These are phyloP conservation scores for Lactarius evosmus DNA, from an alignment of 768 basidiomycete genomes.

Conservation along the genomic window DNA sequence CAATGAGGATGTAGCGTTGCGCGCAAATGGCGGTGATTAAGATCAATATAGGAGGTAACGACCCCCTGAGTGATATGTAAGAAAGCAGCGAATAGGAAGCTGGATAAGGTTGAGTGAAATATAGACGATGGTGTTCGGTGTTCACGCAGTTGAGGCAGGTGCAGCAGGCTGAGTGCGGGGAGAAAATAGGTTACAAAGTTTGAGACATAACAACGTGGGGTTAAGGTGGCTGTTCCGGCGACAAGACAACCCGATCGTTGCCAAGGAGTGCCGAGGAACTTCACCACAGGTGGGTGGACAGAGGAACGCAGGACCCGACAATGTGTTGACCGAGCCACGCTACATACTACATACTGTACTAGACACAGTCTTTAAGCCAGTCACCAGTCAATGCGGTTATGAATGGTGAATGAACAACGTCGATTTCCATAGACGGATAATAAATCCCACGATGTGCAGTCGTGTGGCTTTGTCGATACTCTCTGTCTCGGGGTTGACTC, in stretches of 20 bases:
- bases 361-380: too few species aligned
- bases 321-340: too few species aligned
- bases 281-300: too few species aligned
- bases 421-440: neutral
- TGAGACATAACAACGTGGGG: neutral
- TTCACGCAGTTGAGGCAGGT: neutral
- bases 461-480: neutral
- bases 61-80: conserved; percentile 3
- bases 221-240: neutral
- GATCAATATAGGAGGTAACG: neutral
- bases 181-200: too few species aligned
- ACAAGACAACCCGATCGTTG: neutral
- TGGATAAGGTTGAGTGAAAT: neutral
- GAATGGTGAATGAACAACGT: too few species aligned
- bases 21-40: conserved; percentile 1
- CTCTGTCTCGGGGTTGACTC: too few species aligned
- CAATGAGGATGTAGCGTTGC: neutral
- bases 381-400: too few species aligned
- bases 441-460: conserved; percentile 1
- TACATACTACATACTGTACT: too few species aligned
- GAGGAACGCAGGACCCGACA: too few species aligned
- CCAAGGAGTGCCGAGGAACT: neutral
- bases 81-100: neutral
- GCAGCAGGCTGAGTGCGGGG: neutral
- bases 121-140: neutral